phyloP scores from a whole-genome alignment of 441 rosid species.

The Pelargonium fulgidum region DNA sequence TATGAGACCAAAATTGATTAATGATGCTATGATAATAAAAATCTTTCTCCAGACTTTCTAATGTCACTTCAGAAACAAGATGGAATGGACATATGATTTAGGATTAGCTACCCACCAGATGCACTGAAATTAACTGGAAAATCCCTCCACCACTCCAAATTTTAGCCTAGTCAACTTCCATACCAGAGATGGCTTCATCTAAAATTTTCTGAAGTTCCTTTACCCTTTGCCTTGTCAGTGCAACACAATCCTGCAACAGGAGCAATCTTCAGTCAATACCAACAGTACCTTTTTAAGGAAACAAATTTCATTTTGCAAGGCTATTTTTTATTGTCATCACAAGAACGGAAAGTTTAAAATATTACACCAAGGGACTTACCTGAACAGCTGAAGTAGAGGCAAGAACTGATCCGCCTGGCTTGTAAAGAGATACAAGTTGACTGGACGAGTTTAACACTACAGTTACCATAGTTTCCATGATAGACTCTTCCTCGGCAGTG shows the following conservation, averaged over 20 bases:
- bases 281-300: background rate
- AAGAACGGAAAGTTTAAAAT: background rate
- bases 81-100: constrained; percentile 10
- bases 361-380: constrained; percentile 34
- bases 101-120: constrained; percentile 15
- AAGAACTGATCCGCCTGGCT: constrained; percentile 81
- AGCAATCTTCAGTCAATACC: constrained; percentile 7
- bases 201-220: constrained; percentile 60
- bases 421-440: constrained; percentile 69
- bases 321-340: background rate
- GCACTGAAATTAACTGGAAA: constrained; percentile 9
- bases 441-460: constrained; percentile 70
- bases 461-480: constrained; percentile 69
- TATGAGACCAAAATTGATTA: constrained; percentile 19
- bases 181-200: constrained; percentile 53
- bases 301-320: background rate
- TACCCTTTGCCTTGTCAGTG: constrained; percentile 66
- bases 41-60: background rate
- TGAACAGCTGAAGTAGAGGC: constrained; percentile 55
- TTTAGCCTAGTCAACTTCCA: constrained; percentile 51
- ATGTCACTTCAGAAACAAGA: constrained; percentile 7
- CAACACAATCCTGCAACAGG: constrained; percentile 65
- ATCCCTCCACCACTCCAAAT: constrained; percentile 8
- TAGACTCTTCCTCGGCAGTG: constrained; percentile 78
- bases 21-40: background rate